These are phyloP conservation scores for Penicillium steckii DNA, from an alignment of 495 filamentous ascomycete species.

Conservation along the genomic window DNA sequence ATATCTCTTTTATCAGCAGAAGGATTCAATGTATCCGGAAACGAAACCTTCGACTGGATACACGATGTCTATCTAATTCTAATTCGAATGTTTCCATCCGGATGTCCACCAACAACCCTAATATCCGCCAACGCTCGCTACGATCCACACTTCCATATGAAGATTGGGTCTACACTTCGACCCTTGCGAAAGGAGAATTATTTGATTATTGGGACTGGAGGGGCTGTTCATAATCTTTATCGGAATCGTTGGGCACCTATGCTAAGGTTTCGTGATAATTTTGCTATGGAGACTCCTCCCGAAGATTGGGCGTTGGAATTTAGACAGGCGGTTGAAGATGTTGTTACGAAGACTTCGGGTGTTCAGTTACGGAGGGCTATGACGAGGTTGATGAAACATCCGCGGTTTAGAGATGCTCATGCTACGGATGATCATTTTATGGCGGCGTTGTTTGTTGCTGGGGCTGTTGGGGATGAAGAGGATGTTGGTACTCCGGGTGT, in stretches of 20 bases:
- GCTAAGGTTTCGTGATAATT: constrained; percentile 58
- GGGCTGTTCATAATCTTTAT: constrained; percentile 64
- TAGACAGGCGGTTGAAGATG: constrained; percentile 58
- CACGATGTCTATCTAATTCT: constrained; percentile 64
- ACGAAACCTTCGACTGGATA: constrained; percentile 59
- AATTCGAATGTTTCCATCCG: constrained; percentile 60
- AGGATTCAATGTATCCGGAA: constrained; percentile 50
- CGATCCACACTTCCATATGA: constrained; percentile 60
- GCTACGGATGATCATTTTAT: constrained; percentile 66
- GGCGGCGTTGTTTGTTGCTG: constrained; percentile 56
- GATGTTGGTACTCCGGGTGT: constrained; percentile 40
- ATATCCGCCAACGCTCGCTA: constrained; percentile 57
- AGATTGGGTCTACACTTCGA: constrained; percentile 51
- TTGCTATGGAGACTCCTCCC: constrained; percentile 55
- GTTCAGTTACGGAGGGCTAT: constrained; percentile 47
- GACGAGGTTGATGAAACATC: constrained; percentile 60
- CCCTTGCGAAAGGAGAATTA: constrained; percentile 48
- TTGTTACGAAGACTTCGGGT: constrained; percentile 47
- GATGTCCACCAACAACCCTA: constrained; percentile 57
- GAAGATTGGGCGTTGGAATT: constrained; percentile 58
- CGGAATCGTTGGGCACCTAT: constrained; percentile 61
- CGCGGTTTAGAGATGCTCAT: constrained; percentile 58
- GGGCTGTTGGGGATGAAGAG: constrained; percentile 48
- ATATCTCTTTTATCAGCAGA: constrained; percentile 40
- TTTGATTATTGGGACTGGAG: constrained; percentile 60